Percentiles rank a stretch among this genome's conserved stretches.
Evolutionary conservation across 495 filamentous ascomycete genomes (phyloP).

Genomic region (Endocarpon pusillum): DNA sequence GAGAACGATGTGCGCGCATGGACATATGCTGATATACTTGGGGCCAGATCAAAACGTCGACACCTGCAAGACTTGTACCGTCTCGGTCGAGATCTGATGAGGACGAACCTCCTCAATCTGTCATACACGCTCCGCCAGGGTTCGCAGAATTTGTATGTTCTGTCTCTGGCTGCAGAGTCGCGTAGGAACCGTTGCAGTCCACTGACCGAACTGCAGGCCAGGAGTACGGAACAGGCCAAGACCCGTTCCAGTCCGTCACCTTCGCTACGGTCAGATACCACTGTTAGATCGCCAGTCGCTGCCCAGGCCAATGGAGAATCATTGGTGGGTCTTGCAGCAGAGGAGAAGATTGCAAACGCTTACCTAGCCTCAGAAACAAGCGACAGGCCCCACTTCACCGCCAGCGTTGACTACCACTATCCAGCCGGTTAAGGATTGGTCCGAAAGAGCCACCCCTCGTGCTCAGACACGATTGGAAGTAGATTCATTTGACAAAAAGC

Average conservation of each 20-base stretch:
- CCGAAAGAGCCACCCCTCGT: constrained; percentile 59
- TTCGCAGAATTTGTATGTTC: constrained; percentile 59
- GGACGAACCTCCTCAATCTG: constrained; percentile 56
- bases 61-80: constrained; percentile 4
- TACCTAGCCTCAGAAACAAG: constrained; percentile 9
- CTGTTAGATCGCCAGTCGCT: constrained; percentile 14
- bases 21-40: too few species aligned
- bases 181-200: too few species aligned
- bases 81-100: constrained; percentile 40
- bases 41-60: too few species aligned
- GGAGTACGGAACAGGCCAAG: constrained; percentile 20
- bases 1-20: constrained; percentile 3
- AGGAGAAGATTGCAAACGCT: too few species aligned
- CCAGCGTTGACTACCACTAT: constrained; percentile 56
- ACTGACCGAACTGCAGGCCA: constrained; percentile 11
- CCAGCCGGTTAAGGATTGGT: constrained; percentile 39
- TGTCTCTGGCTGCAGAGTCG: not conserved
- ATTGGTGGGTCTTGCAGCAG: too few species aligned
- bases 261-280: constrained; percentile 15
- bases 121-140: constrained; percentile 72
- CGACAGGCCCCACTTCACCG: constrained; percentile 34
- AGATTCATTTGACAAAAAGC: constrained; percentile 36
- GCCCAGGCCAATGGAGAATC: constrained; percentile 8
- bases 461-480: constrained; percentile 61
- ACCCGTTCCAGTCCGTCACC: constrained; percentile 12